These are phyloP conservation scores for Samsoniella hepiali DNA, from an alignment of 2,329 filamentous ascomycete species.

Conservation along the genomic window DNA sequence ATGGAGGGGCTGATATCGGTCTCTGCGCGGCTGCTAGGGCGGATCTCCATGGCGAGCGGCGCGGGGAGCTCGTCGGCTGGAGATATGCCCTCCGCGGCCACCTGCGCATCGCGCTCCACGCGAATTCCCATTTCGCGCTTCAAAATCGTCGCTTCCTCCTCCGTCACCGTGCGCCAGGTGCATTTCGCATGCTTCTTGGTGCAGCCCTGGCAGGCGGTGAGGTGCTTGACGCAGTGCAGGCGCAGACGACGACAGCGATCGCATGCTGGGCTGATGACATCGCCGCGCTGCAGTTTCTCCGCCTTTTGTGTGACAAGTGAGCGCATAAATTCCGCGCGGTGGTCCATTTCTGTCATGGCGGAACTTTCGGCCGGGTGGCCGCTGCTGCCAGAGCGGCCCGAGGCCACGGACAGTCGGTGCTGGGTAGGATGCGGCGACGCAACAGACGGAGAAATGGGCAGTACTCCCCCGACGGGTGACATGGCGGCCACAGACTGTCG, in stretches of 20 bases:
- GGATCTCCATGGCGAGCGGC: conserved; percentile 8
- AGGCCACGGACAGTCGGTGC: conserved; percentile 19
- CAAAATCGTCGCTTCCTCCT: conserved; percentile 56
- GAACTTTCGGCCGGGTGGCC: conserved; percentile 19
- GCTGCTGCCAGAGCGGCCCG: conserved; percentile 20
- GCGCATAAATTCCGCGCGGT: conserved; percentile 34
- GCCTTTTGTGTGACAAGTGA: conserved; percentile 69
- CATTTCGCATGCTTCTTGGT: conserved; percentile 90
- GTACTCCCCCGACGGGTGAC: conserved; percentile 23
- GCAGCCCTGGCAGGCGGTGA: conserved; percentile 82
- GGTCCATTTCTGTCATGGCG: conserved; percentile 30
- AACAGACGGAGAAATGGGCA: conserved; percentile 29
- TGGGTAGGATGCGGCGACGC: conserved; percentile 24
- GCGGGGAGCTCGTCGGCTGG: conserved; percentile 2
- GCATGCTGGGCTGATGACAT: conserved; percentile 75
- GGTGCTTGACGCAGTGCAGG: conserved; percentile 79
- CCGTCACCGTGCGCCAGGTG: conserved; percentile 76
- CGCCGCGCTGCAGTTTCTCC: conserved; percentile 70
- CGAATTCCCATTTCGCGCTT: conserved; percentile 28
- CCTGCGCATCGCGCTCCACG: conserved; percentile 6
- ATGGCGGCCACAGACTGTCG: conserved; percentile 29
- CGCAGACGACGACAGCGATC: conserved; percentile 77
- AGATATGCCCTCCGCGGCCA: conserved; percentile 4
- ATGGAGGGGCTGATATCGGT: conserved; percentile 17
- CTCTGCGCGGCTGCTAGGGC: conserved; percentile 19